A percentile compares a stretch with the other conserved stretches of the same genome.
phyloP scores from a whole-genome alignment of 225 moss, liverwort and hornwort genomes.

The Lunularia cruciata region DNA sequence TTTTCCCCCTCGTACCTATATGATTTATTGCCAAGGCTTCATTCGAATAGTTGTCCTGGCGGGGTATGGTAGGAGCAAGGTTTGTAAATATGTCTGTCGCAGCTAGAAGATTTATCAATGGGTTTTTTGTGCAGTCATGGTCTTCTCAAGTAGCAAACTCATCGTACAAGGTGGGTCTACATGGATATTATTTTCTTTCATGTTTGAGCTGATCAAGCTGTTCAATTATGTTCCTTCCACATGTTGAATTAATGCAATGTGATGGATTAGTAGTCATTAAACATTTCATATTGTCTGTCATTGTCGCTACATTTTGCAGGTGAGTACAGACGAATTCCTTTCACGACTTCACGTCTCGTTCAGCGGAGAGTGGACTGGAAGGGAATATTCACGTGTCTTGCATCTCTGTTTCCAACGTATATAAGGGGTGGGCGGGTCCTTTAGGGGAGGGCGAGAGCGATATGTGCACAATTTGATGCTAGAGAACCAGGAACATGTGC shows the following conservation, averaged over 20 bases:
- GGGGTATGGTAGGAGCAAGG: not conserved
- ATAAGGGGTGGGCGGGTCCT: not conserved
- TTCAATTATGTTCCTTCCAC: not conserved
- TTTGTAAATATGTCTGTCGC: too few relatives aligned
- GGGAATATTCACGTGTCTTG: conserved; percentile 1
- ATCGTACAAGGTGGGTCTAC: conserved; percentile 35
- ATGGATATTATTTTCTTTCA: not conserved
- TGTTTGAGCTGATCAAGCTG: conserved; percentile 1
- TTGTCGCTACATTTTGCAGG: conserved; percentile 31
- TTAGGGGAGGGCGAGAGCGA: not conserved
- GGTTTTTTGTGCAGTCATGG: conserved; percentile 42
- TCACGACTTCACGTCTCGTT: conserved; percentile 13
- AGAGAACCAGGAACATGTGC: not conserved
- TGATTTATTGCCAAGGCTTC: too few relatives aligned
- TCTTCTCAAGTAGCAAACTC: conserved; percentile 29
- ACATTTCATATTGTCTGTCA: conserved; percentile 13
- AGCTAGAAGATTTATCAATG: conserved; percentile 37
- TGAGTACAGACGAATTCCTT: conserved; percentile 32
- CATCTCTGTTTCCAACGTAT: too few relatives aligned
- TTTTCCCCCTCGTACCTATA: too few relatives aligned
- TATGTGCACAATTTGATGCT: not conserved
- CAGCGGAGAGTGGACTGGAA: conserved; percentile 17
- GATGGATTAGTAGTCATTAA: conserved; percentile 7
- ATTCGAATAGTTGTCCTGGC: not conserved
- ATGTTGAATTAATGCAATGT: not conserved